Percentiles rank a stretch among this genome's conserved stretches.
phyloP scores from a whole-genome alignment of 495 filamentous ascomycete genomes.

The Bacidia rubella region DNA sequence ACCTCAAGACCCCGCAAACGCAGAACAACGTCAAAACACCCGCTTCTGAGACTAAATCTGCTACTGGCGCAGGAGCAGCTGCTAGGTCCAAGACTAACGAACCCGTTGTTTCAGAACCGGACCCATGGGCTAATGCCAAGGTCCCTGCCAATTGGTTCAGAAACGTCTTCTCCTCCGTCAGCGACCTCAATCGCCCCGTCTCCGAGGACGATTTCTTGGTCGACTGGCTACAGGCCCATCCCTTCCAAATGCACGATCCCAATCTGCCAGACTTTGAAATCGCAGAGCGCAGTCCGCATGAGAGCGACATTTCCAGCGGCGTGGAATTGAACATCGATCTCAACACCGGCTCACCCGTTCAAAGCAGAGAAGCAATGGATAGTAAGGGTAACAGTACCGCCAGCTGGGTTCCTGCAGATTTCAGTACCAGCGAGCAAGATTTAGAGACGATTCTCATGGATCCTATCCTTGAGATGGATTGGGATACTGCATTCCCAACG shows the following conservation, averaged over 20 bases:
- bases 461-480: slow-evolving; percentile 15
- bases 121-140: slow-evolving; percentile 31
- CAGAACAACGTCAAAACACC: slow-evolving; percentile 21
- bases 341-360: not conserved
- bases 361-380: not conserved
- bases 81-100: slow-evolving; percentile 25
- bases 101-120: slow-evolving; percentile 13
- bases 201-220: slow-evolving; percentile 22
- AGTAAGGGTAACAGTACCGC: not conserved
- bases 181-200: slow-evolving; percentile 13
- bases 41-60: slow-evolving; percentile 21
- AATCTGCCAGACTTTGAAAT: slow-evolving; percentile 7
- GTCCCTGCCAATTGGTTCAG: slow-evolving; percentile 31
- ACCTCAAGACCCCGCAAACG: slow-evolving; percentile 29
- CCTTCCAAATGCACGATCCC: slow-evolving; percentile 1
- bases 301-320: slow-evolving; percentile 17
- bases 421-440: slow-evolving; percentile 7
- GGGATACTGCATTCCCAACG: slow-evolving; percentile 19
- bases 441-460: slow-evolving; percentile 3
- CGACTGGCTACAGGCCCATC: slow-evolving; percentile 28
- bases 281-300: slow-evolving; percentile 12
- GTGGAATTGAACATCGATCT: slow-evolving; percentile 19
- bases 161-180: slow-evolving; percentile 29
- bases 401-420: slow-evolving; percentile 1
- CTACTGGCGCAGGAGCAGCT: no score